Percentiles rank a stretch among this genome's conserved stretches.
phyloP scores from a whole-genome alignment of 805 yeast genomes.

The Candida morakotiae region DNA sequence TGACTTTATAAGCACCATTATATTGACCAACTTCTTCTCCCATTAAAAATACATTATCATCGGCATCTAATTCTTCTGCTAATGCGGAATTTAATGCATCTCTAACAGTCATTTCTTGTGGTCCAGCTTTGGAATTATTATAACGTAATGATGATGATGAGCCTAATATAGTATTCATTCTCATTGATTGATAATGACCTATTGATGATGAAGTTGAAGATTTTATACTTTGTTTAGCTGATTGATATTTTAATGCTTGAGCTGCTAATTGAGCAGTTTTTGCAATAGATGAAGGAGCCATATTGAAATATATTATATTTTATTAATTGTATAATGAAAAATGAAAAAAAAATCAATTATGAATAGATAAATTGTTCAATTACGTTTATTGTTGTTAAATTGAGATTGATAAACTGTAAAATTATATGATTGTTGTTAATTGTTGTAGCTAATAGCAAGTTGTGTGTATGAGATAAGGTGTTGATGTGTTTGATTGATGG shows the following conservation, averaged over 20 bases:
- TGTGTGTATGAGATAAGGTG: not conserved
- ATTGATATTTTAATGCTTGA: slow-evolving; percentile 25
- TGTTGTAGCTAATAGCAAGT: not conserved
- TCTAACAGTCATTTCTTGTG: slow-evolving; percentile 79
- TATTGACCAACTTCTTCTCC: slow-evolving; percentile 99
- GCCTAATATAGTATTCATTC: slow-evolving; percentile 20
- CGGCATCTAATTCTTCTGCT: slow-evolving; percentile 96
- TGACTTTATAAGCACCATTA: slow-evolving; percentile 97
- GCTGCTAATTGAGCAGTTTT: slow-evolving; percentile 42
- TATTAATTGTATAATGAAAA: not conserved
- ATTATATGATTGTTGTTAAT: not conserved
- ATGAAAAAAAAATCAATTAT: not conserved
- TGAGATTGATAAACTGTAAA: not conserved
- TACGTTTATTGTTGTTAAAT: not conserved
- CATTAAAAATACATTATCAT: slow-evolving; percentile 88
- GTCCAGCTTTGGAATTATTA: slow-evolving; percentile 48
- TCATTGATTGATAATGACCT: slow-evolving; percentile 32
- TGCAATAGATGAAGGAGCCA: slow-evolving; percentile 25
- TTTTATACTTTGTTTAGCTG: slow-evolving; percentile 14
- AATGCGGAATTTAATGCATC: slow-evolving; percentile 94
- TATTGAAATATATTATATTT: not conserved
- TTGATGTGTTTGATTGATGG: not conserved
- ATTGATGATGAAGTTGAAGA: slow-evolving; percentile 19
- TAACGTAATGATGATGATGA: slow-evolving; percentile 23
- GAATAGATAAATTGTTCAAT: not conserved